Percentiles rank a stretch among this genome's conserved stretches.
Evolutionary conservation across 805 yeast species (phyloP).

Genomic region (Debaryomyces tyrocola): DNA sequence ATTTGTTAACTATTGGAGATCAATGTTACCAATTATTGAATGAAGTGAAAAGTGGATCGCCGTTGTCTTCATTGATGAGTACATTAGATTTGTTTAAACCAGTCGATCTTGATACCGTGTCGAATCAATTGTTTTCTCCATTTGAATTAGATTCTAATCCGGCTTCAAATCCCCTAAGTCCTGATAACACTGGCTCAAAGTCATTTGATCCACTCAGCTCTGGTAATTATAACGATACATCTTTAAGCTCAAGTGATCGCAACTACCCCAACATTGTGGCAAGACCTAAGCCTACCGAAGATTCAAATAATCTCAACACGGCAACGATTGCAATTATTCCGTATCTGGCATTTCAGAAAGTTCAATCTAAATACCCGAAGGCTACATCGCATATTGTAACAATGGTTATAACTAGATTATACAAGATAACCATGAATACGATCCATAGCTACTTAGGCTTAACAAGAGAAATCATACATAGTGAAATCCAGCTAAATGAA

Average conservation of each 20-base stretch:
- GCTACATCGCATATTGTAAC: slow-evolving; percentile 94
- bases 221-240: not conserved
- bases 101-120: slow-evolving; percentile 5
- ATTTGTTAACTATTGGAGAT: slow-evolving; percentile 50
- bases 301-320: slow-evolving; percentile 12
- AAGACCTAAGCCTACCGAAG: slow-evolving; percentile 48
- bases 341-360: slow-evolving; percentile 69
- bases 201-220: slow-evolving; percentile 2
- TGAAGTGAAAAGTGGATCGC: slow-evolving; percentile 79
- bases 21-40: slow-evolving; percentile 73
- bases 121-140: slow-evolving; percentile 1
- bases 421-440: slow-evolving; percentile 88
- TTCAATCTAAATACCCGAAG: slow-evolving; percentile 75
- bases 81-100: slow-evolving; percentile 68
- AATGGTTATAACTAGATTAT: slow-evolving; percentile 81
- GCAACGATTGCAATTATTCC: slow-evolving; percentile 95
- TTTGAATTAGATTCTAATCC: slow-evolving; percentile 8
- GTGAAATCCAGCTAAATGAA: slow-evolving; percentile 68
- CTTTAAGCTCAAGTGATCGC: not conserved
- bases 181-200: not conserved
- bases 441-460: slow-evolving; percentile 84
- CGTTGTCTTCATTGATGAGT: slow-evolving; percentile 78
- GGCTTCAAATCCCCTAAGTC: not conserved
- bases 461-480: slow-evolving; percentile 74
- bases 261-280: slow-evolving; percentile 55